A percentile compares a stretch with the other conserved stretches of the same genome.
Evolutionary conservation across 371 early-diverging fungal genomes (phyloP).

Genomic region (Chytridiales sp.): DNA sequence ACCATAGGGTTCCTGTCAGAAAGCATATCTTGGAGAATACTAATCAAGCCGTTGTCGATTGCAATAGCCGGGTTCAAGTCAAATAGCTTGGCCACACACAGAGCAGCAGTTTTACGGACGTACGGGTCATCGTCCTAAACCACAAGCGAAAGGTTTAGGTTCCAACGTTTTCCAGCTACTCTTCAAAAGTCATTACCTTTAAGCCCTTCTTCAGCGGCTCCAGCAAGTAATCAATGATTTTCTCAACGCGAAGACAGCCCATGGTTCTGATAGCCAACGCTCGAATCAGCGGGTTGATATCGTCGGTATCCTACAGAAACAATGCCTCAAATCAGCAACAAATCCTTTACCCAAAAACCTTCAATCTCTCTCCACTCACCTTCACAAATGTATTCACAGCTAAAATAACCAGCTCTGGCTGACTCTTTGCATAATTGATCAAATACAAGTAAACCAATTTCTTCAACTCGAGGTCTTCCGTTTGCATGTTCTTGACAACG

Average conservation of each 20-base stretch:
- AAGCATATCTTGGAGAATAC: slow-evolving; percentile 81
- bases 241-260: slow-evolving; percentile 94
- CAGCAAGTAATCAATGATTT: slow-evolving; percentile 84
- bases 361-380: slow-evolving; percentile 41
- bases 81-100: slow-evolving; percentile 91
- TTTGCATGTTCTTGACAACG: slow-evolving; percentile 98
- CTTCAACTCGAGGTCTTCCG: slow-evolving; percentile 92
- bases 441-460: slow-evolving; percentile 78
- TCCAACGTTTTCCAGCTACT: no score
- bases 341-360: neutral
- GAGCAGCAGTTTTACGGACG: slow-evolving; percentile 58
- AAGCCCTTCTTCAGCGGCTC: slow-evolving; percentile 57
- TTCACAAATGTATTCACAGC: slow-evolving; percentile 97
- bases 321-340: neutral
- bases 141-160: neutral
- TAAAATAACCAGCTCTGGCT: slow-evolving; percentile 95
- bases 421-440: slow-evolving; percentile 88
- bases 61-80: slow-evolving; percentile 73
- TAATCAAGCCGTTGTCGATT: slow-evolving; percentile 81
- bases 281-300: slow-evolving; percentile 89
- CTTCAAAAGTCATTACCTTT: slow-evolving; percentile 32
- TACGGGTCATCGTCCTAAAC: slow-evolving; percentile 59
- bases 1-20: slow-evolving; percentile 94
- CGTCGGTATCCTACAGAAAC: slow-evolving; percentile 82
- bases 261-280: slow-evolving; percentile 97